Conservation (phyloP, 495 filamentous ascomycete genomes). For the Opeltia flavorubescens region DNA sequence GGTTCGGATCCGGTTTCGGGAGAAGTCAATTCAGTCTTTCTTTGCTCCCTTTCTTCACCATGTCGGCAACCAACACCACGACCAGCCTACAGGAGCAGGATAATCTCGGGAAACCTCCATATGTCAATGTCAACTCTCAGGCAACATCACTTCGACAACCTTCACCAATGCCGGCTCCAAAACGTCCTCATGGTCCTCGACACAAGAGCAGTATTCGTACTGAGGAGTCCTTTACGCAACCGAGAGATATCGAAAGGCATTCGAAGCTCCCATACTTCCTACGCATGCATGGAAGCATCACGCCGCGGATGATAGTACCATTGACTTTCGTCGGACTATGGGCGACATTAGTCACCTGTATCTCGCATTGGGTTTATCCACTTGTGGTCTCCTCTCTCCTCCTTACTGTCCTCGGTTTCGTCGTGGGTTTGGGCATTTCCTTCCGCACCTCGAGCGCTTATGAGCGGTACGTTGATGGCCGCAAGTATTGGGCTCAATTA, state of each 20-base stretch:
- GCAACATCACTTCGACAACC: constrained; percentile 1
- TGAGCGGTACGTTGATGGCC: constrained; percentile 60
- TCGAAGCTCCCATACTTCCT: constrained; percentile 73
- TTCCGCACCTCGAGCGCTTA: constrained; percentile 80
- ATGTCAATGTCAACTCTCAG: constrained; percentile 3
- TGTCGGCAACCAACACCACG: background rate
- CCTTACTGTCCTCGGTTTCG: constrained; percentile 78
- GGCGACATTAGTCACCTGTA: constrained; percentile 52
- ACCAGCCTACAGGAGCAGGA: background rate
- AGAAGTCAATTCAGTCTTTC: too few relatives aligned
- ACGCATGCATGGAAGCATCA: constrained; percentile 66
- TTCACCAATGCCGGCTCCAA: background rate
- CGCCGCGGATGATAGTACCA: constrained; percentile 69
- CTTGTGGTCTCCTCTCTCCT: constrained; percentile 54
- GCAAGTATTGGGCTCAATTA: constrained; percentile 64
- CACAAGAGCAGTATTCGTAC: constrained; percentile 5
- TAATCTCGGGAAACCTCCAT: background rate
- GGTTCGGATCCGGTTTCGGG: too few relatives aligned
- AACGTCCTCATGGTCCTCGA: background rate
- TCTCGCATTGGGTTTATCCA: constrained; percentile 38
- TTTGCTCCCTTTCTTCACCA: background rate
- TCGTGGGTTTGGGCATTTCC: constrained; percentile 68
- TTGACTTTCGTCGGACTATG: constrained; percentile 51
- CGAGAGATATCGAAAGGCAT: constrained; percentile 57
- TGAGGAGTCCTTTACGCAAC: constrained; percentile 18